Percentiles rank a stretch among this genome's conserved stretches.
Evolutionary conservation across 805 yeast genomes (phyloP).

Genomic region (Kuraishia cidri): DNA sequence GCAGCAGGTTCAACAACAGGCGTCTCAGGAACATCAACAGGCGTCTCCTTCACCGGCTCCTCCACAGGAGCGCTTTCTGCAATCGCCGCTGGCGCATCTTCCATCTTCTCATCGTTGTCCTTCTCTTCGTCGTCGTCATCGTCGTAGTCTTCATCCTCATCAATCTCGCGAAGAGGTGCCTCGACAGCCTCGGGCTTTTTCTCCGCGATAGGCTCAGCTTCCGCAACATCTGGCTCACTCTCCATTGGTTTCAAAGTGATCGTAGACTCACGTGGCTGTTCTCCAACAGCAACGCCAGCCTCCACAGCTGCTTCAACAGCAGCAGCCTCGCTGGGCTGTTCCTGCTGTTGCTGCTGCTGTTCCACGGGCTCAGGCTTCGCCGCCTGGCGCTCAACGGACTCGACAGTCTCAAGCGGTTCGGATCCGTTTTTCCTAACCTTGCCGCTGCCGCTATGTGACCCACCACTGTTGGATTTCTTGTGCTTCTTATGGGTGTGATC

Average conservation of each 20-base stretch:
- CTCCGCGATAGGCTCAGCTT: background rate
- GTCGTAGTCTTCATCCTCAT: conserved; percentile 27
- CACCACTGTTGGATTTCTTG: conserved; percentile 2
- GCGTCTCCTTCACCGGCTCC: too few relatives aligned
- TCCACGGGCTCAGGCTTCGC: background rate
- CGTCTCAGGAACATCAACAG: too few relatives aligned
- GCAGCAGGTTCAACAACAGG: too few relatives aligned
- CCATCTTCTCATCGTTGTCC: background rate
- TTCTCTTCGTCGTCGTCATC: conserved; percentile 14
- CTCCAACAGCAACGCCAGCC: too few relatives aligned
- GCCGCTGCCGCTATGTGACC: too few relatives aligned
- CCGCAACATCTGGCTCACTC: conserved; percentile 9
- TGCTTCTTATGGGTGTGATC: conserved; percentile 1
- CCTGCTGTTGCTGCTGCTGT: background rate
- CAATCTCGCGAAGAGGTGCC: conserved; percentile 21
- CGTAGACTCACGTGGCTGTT: conserved; percentile 9
- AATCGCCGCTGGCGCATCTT: background rate
- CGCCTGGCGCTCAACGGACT: background rate
- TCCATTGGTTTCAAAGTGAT: conserved; percentile 21
- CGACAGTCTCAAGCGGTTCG: too few relatives aligned
- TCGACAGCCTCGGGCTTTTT: conserved; percentile 6
- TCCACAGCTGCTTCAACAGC: background rate
- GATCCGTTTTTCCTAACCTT: too few relatives aligned
- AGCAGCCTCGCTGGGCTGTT: background rate
- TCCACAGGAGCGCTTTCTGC: background rate